Conservation (phyloP, 2,329 filamentous ascomycete genomes). For the Arthrinium phaeospermum region DNA sequence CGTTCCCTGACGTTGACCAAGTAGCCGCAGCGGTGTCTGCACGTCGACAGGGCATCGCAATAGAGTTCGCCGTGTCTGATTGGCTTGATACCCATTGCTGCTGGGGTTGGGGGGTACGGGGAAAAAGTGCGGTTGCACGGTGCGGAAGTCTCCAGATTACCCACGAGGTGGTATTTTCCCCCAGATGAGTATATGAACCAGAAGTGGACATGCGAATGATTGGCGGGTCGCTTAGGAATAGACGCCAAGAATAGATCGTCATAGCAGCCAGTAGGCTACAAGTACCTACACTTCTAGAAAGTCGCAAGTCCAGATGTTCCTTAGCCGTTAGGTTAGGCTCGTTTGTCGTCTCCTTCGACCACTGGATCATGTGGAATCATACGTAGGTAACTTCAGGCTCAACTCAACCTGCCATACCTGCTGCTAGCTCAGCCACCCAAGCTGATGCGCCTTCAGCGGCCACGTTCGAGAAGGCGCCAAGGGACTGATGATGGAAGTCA, state of each 20-base stretch:
- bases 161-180: background rate
- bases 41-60: background rate
- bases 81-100: background rate
- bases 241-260: conserved; percentile 10
- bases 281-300: background rate
- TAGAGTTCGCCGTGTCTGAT: background rate
- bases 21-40: background rate
- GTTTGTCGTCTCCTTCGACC: background rate
- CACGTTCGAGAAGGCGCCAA: background rate
- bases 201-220: background rate
- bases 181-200: background rate
- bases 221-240: background rate
- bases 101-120: background rate
- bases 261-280: background rate
- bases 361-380: background rate
- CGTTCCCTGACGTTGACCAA: background rate
- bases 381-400: background rate
- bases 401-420: background rate
- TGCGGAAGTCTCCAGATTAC: background rate
- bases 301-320: background rate
- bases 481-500: background rate
- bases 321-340: background rate
- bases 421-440: background rate
- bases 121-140: background rate
- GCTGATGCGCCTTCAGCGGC: background rate